A percentile compares a stretch with the other conserved stretches of the same genome.
These are phyloP conservation scores for Monosporozyma siamensis DNA, from an alignment of 805 yeast genomes.

Conservation along the genomic window DNA sequence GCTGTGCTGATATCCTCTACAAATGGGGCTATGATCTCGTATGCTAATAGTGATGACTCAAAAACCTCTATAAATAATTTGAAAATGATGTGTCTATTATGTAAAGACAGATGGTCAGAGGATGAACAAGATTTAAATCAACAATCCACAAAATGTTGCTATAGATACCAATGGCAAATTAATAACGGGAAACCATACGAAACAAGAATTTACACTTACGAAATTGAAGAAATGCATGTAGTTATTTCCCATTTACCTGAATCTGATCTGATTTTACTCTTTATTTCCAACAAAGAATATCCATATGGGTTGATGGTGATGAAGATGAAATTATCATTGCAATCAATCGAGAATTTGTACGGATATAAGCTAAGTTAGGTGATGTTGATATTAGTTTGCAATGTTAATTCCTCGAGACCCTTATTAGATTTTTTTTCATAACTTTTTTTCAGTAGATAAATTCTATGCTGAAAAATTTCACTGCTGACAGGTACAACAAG, in stretches of 20 bases:
- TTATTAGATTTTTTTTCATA: too few relatives aligned
- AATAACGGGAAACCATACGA: conserved; percentile 4
- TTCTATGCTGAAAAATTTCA: conserved; percentile 1
- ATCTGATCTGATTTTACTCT: conserved; percentile 22
- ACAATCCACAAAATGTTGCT: conserved; percentile 12
- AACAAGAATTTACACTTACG: conserved; percentile 25
- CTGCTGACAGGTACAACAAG: neutral
- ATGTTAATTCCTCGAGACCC: too few relatives aligned
- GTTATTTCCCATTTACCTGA: conserved; percentile 24
- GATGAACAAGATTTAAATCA: conserved; percentile 16
- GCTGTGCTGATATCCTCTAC: conserved; percentile 18
- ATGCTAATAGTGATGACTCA: conserved; percentile 11
- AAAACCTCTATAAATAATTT: conserved; percentile 17
- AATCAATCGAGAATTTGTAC: conserved; percentile 16
- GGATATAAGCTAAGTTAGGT: conserved; percentile 21
- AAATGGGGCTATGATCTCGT: conserved; percentile 27
- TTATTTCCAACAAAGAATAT: conserved; percentile 18
- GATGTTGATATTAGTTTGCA: neutral
- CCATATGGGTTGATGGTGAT: conserved; percentile 28
- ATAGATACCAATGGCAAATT: conserved; percentile 7
- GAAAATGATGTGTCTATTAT: conserved; percentile 27
- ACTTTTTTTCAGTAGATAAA: too few relatives aligned
- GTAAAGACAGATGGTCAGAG: conserved; percentile 29
- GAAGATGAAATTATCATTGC: conserved; percentile 22
- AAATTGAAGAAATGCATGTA: conserved; percentile 27